Conservation (phyloP, 495 filamentous ascomycete genomes). For the Podospora pseudopauciseta region DNA sequence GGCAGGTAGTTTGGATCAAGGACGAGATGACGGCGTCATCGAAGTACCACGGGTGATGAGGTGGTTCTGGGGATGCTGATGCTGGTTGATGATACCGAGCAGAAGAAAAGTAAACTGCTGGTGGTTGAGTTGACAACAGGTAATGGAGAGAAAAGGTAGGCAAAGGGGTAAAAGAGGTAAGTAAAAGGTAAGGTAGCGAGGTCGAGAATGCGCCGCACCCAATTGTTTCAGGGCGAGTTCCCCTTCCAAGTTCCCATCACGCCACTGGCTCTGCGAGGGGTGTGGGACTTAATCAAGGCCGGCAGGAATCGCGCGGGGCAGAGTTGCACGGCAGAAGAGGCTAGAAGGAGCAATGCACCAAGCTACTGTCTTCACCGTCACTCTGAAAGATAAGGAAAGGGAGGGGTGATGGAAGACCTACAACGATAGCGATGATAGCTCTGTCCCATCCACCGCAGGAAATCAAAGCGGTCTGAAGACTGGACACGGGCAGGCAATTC, state of each 20-base stretch:
- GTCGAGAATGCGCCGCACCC: not conserved
- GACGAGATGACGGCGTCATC: constrained; percentile 12
- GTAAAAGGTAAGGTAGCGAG: not conserved
- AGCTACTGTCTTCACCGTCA: not conserved
- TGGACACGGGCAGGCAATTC: not conserved
- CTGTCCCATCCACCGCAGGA: not conserved
- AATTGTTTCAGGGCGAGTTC: not conserved
- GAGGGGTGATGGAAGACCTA: not conserved
- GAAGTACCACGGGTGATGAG: not conserved
- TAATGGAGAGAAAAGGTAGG: not conserved
- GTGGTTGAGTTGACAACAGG: not conserved
- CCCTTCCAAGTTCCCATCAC: not conserved
- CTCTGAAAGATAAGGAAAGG: not conserved
- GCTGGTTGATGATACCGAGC: not conserved
- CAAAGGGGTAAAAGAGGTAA: not conserved
- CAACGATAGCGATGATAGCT: not conserved
- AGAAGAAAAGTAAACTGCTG: not conserved
- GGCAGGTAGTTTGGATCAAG: constrained; percentile 6
- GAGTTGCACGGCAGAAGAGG: constrained; percentile 3
- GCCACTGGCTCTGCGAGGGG: not conserved
- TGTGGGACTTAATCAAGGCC: not conserved
- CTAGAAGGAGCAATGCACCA: not conserved
- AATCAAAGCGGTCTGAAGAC: not conserved
- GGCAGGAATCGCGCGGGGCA: constrained; percentile 1
- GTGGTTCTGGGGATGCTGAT: not conserved